Conservation (phyloP, 116 monocot species). For the Cymodocea nodosa region DNA sequence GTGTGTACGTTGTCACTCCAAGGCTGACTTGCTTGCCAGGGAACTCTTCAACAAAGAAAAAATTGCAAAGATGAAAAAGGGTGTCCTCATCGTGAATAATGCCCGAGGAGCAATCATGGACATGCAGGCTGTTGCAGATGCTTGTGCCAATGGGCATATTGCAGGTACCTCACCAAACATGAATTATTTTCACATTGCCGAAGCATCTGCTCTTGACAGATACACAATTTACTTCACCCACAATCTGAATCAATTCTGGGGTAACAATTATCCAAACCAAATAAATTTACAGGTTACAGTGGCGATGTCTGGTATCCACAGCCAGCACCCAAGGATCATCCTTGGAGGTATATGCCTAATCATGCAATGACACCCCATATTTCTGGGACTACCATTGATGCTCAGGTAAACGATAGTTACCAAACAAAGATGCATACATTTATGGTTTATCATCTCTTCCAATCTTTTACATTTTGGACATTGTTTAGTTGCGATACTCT, state of each 20-base stretch:
- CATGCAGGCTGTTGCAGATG: slow-evolving; percentile 82
- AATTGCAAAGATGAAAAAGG: slow-evolving; percentile 89
- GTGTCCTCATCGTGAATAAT: slow-evolving; percentile 93
- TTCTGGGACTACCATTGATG: slow-evolving; percentile 94
- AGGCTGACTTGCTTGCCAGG: slow-evolving; percentile 22
- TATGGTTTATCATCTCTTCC: too few relatives aligned
- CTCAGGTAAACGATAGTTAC: slow-evolving; percentile 33
- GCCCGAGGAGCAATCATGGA: slow-evolving; percentile 96
- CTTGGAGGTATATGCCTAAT: slow-evolving; percentile 95
- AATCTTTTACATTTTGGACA: neutral
- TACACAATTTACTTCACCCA: too few relatives aligned
- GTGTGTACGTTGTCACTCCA: neutral
- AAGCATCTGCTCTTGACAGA: too few relatives aligned
- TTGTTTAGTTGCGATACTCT: slow-evolving; percentile 78
- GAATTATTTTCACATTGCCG: neutral
- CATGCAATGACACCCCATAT: slow-evolving; percentile 98
- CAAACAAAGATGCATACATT: neutral
- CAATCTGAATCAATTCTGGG: too few relatives aligned
- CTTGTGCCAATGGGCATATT: slow-evolving; percentile 77
- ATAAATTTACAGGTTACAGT: slow-evolving; percentile 61
- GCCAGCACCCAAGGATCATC: slow-evolving; percentile 96
- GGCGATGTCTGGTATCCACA: slow-evolving; percentile 98
- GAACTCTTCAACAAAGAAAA: slow-evolving; percentile 82
- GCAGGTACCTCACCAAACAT: slow-evolving; percentile 37
- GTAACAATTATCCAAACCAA: neutral